Evolutionary conservation across 2,329 filamentous ascomycete species (phyloP).

Genomic region (Triangularia setosa): DNA sequence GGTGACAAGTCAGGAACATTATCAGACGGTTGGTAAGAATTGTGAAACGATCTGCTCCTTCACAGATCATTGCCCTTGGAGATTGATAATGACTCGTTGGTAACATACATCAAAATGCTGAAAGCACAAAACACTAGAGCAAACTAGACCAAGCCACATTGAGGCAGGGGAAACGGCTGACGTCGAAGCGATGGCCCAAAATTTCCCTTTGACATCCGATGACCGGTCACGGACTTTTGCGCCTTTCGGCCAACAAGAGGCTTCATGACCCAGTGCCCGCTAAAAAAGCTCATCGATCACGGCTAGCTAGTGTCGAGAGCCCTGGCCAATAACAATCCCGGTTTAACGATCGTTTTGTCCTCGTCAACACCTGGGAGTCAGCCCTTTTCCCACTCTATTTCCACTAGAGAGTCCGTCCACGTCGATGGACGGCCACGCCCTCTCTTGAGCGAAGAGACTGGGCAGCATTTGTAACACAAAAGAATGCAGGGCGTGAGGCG

Average conservation of each 20-base stretch:
- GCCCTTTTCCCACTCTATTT: not conserved
- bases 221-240: slow-evolving; percentile 8
- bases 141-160: slow-evolving; percentile 1
- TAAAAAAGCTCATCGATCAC: slow-evolving; percentile 1
- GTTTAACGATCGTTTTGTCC: not conserved
- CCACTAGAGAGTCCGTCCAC: not conserved
- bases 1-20: not conserved
- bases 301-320: not conserved
- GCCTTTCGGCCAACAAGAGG: slow-evolving; percentile 3
- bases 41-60: not conserved
- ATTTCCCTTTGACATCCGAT: slow-evolving; percentile 7
- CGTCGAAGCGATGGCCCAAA: not conserved
- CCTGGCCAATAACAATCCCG: not conserved
- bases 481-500: not conserved
- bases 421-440: not conserved
- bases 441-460: not conserved
- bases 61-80: not conserved
- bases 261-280: not conserved
- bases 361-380: not conserved
- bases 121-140: not conserved
- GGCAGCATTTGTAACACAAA: not conserved
- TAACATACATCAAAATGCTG: not conserved
- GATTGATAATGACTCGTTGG: not conserved
- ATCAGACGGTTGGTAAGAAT: not conserved
- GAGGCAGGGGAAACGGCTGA: not conserved